Conservation (phyloP, 2,329 filamentous ascomycete species). For the Cladosporium colombiae region DNA sequence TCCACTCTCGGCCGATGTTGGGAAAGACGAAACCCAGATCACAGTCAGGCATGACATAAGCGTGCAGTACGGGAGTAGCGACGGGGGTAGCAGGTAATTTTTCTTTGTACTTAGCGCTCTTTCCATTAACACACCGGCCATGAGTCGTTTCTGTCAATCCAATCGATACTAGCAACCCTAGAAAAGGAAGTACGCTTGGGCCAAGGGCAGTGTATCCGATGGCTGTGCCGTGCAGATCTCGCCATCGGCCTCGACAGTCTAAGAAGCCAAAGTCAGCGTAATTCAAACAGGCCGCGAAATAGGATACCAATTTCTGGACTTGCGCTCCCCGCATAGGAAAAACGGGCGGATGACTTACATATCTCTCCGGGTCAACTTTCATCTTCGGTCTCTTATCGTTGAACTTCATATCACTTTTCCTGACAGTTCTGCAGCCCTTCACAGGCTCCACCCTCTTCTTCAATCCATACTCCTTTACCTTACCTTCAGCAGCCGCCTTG, state of each 20-base stretch:
- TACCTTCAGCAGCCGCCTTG: conserved; percentile 67
- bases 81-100: not conserved
- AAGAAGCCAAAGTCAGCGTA: conserved; percentile 25
- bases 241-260: conserved; percentile 80
- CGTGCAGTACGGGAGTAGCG: not conserved
- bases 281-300: not conserved
- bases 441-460: conserved; percentile 80
- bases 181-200: conserved; percentile 75
- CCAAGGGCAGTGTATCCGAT: conserved; percentile 68
- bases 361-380: conserved; percentile 88
- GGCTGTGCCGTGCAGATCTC: conserved; percentile 72
- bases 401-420: conserved; percentile 87
- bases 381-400: conserved; percentile 83
- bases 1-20: not conserved
- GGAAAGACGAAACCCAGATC: not conserved
- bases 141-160: not conserved
- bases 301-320: too few relatives aligned
- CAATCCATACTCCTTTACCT: conserved; percentile 70
- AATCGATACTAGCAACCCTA: not conserved
- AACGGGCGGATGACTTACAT: conserved; percentile 58
- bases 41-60: conserved; percentile 8
- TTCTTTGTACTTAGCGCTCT: not conserved
- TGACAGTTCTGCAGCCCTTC: conserved; percentile 69
- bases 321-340: too few relatives aligned
- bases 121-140: not conserved